Conservation (phyloP, 192 early-diverging fungal species). For the Fimicolochytrium jonesii region DNA sequence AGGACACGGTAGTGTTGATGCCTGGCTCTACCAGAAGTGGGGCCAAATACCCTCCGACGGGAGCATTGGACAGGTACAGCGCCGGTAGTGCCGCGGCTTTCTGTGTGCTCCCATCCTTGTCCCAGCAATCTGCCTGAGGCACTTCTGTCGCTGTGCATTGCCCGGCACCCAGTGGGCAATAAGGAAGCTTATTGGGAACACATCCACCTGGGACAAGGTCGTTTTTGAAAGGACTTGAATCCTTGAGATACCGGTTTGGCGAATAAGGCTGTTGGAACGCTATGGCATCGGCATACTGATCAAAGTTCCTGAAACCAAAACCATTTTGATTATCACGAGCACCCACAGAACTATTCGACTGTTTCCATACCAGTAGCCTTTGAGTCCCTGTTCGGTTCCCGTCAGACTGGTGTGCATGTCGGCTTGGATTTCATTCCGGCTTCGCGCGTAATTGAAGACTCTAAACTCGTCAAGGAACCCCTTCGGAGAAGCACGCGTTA, state of each 20-base stretch:
- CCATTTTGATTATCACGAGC: no score
- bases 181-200: conserved; percentile 1
- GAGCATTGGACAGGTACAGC: conserved; percentile 7
- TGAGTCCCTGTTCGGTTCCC: conserved; percentile 1
- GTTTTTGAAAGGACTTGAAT: background rate
- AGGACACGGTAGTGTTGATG: background rate
- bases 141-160: background rate
- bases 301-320: conserved; percentile 12
- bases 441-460: conserved; percentile 1
- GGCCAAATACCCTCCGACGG: background rate
- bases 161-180: background rate
- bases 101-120: conserved; percentile 4
- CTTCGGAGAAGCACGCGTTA: no score
- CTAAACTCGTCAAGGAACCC: conserved; percentile 11
- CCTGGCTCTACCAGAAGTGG: conserved; percentile 1
- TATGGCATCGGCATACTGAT: background rate
- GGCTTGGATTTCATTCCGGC: background rate
- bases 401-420: background rate
- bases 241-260: background rate
- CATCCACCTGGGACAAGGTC: conserved; percentile 4
- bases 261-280: background rate
- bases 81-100: background rate
- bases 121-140: background rate
- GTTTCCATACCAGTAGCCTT: conserved; percentile 9
- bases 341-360: no score